These are phyloP conservation scores for Beta lomatogona DNA, from an alignment of 179 eudicot species.

Conservation along the genomic window DNA sequence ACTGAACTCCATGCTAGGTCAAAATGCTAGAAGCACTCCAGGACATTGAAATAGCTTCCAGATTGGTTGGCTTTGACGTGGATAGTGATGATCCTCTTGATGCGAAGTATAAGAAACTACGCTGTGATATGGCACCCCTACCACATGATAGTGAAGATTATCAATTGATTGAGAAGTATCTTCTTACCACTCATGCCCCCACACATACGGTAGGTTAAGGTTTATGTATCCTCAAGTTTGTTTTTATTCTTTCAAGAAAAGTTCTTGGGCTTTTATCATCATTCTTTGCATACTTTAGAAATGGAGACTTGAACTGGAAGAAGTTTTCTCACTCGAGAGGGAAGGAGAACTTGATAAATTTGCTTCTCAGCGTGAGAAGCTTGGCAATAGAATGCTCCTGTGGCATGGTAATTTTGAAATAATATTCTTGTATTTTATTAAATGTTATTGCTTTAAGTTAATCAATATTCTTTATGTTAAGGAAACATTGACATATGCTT, in stretches of 20 bases:
- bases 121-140: constrained; percentile 77
- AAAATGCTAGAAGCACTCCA: constrained; percentile 99
- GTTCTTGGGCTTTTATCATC: constrained; percentile 1
- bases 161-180: constrained; percentile 85
- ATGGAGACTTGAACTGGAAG: constrained; percentile 92
- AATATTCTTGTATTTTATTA: neutral
- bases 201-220: constrained; percentile 77
- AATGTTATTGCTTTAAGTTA: neutral
- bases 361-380: constrained; percentile 70
- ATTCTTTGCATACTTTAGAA: constrained; percentile 45
- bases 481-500: neutral
- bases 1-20: constrained; percentile 50
- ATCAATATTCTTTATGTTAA: neutral
- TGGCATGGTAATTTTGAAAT: constrained; percentile 77
- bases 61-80: constrained; percentile 89
- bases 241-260: neutral
- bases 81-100: constrained; percentile 78
- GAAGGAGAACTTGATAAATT: constrained; percentile 83
- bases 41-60: constrained; percentile 97
- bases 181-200: constrained; percentile 95
- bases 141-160: constrained; percentile 82
- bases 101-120: constrained; percentile 80
- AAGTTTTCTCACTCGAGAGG: constrained; percentile 88
- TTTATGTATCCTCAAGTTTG: neutral
- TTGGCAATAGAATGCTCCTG: constrained; percentile 88